A percentile compares a stretch with the other conserved stretches of the same genome.
These are phyloP conservation scores for Sutorius eximius DNA, from an alignment of 1,284 basidiomycete species.

Conservation along the genomic window DNA sequence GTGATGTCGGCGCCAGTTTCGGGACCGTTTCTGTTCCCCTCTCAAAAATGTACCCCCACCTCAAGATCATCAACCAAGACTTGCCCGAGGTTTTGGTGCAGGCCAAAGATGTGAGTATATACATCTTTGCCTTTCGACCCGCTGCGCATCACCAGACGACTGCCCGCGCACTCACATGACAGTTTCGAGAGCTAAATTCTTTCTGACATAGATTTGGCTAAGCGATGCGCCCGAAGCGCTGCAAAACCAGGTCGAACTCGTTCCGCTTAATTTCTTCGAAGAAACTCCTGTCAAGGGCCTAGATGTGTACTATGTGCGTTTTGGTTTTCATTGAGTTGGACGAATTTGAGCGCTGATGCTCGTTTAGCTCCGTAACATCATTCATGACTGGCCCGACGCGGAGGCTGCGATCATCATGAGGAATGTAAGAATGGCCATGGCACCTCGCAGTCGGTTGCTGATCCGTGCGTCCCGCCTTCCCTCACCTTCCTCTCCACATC, in stretches of 20 bases:
- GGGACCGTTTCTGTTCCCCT: constrained; percentile 46
- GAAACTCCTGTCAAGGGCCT: constrained; percentile 40
- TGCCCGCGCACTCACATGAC: background rate
- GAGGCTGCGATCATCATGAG: constrained; percentile 23
- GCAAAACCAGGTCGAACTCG: constrained; percentile 38
- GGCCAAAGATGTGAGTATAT: constrained; percentile 29
- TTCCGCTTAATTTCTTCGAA: constrained; percentile 47
- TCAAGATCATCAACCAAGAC: constrained; percentile 49
- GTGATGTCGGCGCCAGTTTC: constrained; percentile 50
- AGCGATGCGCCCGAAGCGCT: constrained; percentile 37
- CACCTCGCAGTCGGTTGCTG: constrained; percentile 25
- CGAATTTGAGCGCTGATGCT: background rate
- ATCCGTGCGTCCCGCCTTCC: constrained; percentile 23
- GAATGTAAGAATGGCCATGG: constrained; percentile 25
- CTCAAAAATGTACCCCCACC: constrained; percentile 39
- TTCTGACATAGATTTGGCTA: constrained; percentile 34
- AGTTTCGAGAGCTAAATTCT: background rate
- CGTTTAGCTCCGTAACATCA: constrained; percentile 27
- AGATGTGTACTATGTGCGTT: constrained; percentile 48
- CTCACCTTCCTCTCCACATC: background rate
- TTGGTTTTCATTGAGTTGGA: background rate
- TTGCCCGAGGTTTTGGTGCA: constrained; percentile 38
- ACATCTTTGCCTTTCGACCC: background rate
- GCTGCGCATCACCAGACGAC: background rate
- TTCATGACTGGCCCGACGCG: constrained; percentile 29